These are phyloP conservation scores for Kwoniella bestiolae DNA, from an alignment of 768 basidiomycete species.

Conservation along the genomic window DNA sequence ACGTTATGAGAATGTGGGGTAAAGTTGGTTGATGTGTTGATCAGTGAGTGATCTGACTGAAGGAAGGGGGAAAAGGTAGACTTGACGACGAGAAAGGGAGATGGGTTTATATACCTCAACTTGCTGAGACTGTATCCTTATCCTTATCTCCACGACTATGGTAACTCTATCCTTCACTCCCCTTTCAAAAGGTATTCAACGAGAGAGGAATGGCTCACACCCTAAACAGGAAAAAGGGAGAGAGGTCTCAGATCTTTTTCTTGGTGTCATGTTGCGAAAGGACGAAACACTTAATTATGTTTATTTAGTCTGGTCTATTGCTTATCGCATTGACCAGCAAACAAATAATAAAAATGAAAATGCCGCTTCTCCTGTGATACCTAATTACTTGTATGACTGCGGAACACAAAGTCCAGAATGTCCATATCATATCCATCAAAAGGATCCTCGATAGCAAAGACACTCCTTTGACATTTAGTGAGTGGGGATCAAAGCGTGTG, in stretches of 20 bases:
- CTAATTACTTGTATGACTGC: neutral
- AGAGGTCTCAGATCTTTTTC: conserved; percentile 1
- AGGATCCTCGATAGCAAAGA: neutral
- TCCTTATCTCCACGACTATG: conserved; percentile 2
- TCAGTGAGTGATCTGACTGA: too few relatives aligned
- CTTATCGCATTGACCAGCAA: neutral
- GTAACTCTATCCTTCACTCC: neutral
- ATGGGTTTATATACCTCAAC: neutral
- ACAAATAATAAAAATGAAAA: neutral
- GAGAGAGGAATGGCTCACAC: neutral
- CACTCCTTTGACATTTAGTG: neutral
- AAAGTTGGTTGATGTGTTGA: neutral
- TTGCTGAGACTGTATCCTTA: neutral
- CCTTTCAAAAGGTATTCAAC: neutral
- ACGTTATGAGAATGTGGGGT: neutral
- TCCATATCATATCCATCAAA: neutral
- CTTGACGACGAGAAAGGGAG: neutral
- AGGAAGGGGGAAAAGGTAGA: neutral
- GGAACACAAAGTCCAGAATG: conserved; percentile 1
- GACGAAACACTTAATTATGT: conserved; percentile 2
- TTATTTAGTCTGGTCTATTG: neutral
- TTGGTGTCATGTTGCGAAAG: neutral
- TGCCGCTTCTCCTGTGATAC: neutral
- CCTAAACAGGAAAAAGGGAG: too few relatives aligned
- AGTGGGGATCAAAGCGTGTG: conserved; percentile 7